These are phyloP conservation scores for Termitomyces sp. DNA, from an alignment of 768 basidiomycete species.

Conservation along the genomic window DNA sequence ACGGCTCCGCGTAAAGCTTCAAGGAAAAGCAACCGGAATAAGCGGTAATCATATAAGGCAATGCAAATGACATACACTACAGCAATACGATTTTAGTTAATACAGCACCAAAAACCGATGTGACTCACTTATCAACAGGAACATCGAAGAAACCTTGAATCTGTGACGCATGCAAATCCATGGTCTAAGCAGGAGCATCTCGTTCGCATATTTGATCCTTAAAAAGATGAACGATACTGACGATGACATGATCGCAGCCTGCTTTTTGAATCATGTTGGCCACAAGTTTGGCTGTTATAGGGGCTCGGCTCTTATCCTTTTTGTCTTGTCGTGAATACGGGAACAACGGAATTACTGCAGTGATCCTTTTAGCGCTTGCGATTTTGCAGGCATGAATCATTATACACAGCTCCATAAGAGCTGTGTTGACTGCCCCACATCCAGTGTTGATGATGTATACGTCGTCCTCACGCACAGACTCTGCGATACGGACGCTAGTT, in stretches of 20 bases:
- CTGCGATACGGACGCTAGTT: slow-evolving; percentile 85
- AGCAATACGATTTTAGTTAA: slow-evolving; percentile 1
- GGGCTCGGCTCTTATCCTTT: slow-evolving; percentile 98
- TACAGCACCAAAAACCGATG: slow-evolving; percentile 7
- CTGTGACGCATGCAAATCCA: slow-evolving; percentile 98
- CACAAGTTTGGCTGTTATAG: slow-evolving; percentile 96
- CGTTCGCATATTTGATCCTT: slow-evolving; percentile 8
- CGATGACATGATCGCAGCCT: slow-evolving; percentile 95
- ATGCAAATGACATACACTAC: slow-evolving; percentile 38
- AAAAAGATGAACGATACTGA: slow-evolving; percentile 34
- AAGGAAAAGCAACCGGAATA: neutral
- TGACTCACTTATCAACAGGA: slow-evolving; percentile 95
- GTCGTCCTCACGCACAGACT: slow-evolving; percentile 96
- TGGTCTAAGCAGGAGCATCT: slow-evolving; percentile 53
- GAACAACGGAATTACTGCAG: slow-evolving; percentile 96
- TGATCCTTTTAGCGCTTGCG: slow-evolving; percentile 96
- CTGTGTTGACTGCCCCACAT: slow-evolving; percentile 80
- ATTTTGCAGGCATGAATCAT: slow-evolving; percentile 99
- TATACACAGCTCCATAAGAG: slow-evolving; percentile 97
- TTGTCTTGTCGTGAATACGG: slow-evolving; percentile 98
- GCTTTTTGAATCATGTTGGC: slow-evolving; percentile 95
- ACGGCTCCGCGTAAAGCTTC: slow-evolving; percentile 93
- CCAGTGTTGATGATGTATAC: slow-evolving; percentile 98
- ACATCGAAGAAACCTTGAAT: slow-evolving; percentile 99
- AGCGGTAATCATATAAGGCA: neutral